phyloP scores from a whole-genome alignment of 306 rosid genomes.

The Lathyrus tuberosus region DNA sequence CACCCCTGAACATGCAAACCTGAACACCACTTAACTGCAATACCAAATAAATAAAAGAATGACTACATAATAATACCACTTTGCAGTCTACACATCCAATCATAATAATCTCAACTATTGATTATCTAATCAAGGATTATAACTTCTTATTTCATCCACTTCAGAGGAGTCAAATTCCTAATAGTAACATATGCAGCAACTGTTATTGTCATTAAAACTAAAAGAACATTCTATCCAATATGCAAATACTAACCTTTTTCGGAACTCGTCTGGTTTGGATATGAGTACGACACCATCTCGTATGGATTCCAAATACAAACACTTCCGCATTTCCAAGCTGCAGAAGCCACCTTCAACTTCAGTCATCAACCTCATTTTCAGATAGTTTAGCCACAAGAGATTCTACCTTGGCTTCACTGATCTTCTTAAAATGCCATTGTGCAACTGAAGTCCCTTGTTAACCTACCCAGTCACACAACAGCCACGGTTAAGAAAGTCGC shows the following conservation, averaged over 20 bases:
- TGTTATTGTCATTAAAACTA: conserved; percentile 8
- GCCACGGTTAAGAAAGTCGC: conserved; percentile 53
- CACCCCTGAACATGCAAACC: too few species aligned
- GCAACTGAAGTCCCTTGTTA: conserved; percentile 51
- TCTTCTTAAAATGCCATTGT: conserved; percentile 55
- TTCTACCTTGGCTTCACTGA: conserved; percentile 44
- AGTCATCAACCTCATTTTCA: conserved; percentile 25
- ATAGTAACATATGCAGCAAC: conserved; percentile 1
- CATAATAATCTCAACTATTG: conserved; percentile 6
- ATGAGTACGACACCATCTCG: conserved; percentile 14
- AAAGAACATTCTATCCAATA: conserved; percentile 14
- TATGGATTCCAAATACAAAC: background rate
- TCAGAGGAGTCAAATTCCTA: background rate
- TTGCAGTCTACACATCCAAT: background rate
- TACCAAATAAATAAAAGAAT: too few species aligned
- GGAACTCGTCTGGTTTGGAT: conserved; percentile 18
- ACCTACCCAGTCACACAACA: conserved; percentile 56
- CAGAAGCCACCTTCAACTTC: conserved; percentile 17
- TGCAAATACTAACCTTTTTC: conserved; percentile 35
- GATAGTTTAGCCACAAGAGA: conserved; percentile 17
- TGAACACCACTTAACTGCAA: too few species aligned
- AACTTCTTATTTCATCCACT: background rate
- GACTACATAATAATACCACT: too few species aligned
- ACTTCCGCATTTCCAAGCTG: conserved; percentile 14
- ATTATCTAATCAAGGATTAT: background rate